Percentiles rank a stretch among this genome's conserved stretches.
These are phyloP conservation scores for Haplographium delicatum DNA, from an alignment of 495 filamentous ascomycete species.

Conservation along the genomic window DNA sequence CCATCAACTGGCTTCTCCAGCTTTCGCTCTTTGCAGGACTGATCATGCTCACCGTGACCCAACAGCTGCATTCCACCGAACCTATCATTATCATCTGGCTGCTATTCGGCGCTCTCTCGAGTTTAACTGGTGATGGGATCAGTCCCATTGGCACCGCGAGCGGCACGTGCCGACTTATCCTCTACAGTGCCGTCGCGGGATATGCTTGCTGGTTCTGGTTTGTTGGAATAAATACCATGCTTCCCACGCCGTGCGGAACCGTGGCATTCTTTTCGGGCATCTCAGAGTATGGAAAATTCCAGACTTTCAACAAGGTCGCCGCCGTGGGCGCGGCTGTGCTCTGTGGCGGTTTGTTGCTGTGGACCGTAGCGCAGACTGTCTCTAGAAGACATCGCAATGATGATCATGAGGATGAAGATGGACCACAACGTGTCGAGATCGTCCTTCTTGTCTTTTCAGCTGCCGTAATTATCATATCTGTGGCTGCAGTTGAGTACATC, in stretches of 20 bases:
- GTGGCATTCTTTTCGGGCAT: not conserved
- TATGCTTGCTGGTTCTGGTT: not conserved
- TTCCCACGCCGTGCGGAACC: not conserved
- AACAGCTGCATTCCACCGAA: not conserved
- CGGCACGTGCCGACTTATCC: not conserved
- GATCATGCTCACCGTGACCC: not conserved
- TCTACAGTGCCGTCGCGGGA: not conserved
- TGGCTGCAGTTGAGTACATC: not conserved
- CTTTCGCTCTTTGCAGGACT: not conserved
- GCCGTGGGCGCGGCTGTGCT: not conserved
- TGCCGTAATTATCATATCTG: not conserved
- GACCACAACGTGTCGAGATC: not conserved
- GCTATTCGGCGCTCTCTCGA: not conserved
- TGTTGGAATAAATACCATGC: not conserved
- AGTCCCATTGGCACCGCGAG: not conserved
- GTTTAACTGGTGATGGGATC: not conserved
- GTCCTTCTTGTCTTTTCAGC: not conserved
- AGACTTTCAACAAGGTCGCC: not conserved
- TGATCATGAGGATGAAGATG: not conserved
- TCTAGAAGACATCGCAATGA: not conserved
- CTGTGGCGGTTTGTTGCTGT: not conserved
- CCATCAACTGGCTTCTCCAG: not conserved
- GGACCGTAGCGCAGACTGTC: not conserved
- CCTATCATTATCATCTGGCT: not conserved
- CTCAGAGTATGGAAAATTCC: not conserved